A percentile compares a stretch with the other conserved stretches of the same genome.
These are phyloP conservation scores for Aristolochia fimbriata DNA, from an alignment of 164 flowering plant species.

Conservation along the genomic window DNA sequence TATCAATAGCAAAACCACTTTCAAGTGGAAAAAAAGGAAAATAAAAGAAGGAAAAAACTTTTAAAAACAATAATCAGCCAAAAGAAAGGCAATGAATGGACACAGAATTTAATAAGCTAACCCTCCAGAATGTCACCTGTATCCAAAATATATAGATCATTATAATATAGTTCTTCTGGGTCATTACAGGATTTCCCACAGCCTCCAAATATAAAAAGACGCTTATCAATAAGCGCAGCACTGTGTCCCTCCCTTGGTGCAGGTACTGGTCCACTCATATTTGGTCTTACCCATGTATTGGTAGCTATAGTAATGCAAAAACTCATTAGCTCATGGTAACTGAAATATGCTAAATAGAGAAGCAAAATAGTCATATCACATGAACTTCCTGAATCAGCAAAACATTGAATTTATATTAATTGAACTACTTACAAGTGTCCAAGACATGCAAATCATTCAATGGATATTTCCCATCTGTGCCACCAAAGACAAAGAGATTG, in stretches of 20 bases:
- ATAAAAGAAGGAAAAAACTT: not conserved
- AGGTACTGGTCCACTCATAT: constrained; percentile 73
- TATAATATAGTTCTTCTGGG: constrained; percentile 62
- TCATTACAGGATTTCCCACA: constrained; percentile 62
- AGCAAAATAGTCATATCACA: not conserved
- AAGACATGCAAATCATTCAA: constrained; percentile 79
- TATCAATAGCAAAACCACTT: not conserved
- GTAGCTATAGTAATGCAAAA: constrained; percentile 33
- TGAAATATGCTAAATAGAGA: not conserved
- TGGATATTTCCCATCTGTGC: constrained; percentile 86
- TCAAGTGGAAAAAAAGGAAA: not conserved
- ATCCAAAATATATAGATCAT: constrained; percentile 75
- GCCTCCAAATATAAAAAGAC: constrained; percentile 90
- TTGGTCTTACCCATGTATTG: constrained; percentile 78
- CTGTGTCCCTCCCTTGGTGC: constrained; percentile 92
- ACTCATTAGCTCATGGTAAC: constrained; percentile 3
- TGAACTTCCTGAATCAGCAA: not conserved
- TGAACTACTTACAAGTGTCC: constrained; percentile 58
- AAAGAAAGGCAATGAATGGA: not conserved
- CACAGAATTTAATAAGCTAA: not conserved
- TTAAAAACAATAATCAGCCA: not conserved
- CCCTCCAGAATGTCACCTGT: constrained; percentile 39
- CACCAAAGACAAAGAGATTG: constrained; percentile 86
- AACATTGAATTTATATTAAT: not conserved
- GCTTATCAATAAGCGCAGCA: constrained; percentile 76